These are phyloP conservation scores for Fragilariopsis cylindrus DNA, from an alignment of 108 stramenopile species.

Conservation along the genomic window DNA sequence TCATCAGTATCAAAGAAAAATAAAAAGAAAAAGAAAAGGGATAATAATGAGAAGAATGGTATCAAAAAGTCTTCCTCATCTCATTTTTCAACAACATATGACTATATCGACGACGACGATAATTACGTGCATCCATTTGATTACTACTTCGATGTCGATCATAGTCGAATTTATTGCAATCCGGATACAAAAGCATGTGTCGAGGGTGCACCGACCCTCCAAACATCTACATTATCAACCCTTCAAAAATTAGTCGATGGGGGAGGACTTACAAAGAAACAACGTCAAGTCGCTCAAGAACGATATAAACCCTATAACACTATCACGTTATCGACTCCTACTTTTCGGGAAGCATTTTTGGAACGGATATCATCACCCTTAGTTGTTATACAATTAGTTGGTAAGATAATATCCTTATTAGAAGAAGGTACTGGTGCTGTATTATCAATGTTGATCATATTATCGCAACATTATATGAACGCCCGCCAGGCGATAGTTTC, in stretches of 20 bases:
- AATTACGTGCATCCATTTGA: constrained; percentile 21
- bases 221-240: constrained; percentile 26
- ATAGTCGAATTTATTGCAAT: constrained; percentile 52
- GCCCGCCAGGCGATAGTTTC: constrained; percentile 47
- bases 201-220: constrained; percentile 52
- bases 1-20: neutral
- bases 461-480: constrained; percentile 48
- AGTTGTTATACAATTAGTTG: constrained; percentile 53
- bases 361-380: constrained; percentile 59
- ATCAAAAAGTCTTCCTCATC: neutral
- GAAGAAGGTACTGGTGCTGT: constrained; percentile 43
- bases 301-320: constrained; percentile 50
- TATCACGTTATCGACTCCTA: constrained; percentile 46
- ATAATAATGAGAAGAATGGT: neutral
- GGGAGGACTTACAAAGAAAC: constrained; percentile 27
- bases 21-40: neutral
- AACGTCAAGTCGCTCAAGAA: constrained; percentile 36
- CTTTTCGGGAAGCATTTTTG: constrained; percentile 46
- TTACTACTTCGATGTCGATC: constrained; percentile 51
- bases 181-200: constrained; percentile 21
- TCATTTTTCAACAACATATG: constrained; percentile 16
- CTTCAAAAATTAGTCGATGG: constrained; percentile 22
- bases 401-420: constrained; percentile 45
- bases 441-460: constrained; percentile 17
- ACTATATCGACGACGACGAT: constrained; percentile 4